These are phyloP conservation scores for Solanum medicagineum DNA, from an alignment of 257 asterid species.

Conservation along the genomic window DNA sequence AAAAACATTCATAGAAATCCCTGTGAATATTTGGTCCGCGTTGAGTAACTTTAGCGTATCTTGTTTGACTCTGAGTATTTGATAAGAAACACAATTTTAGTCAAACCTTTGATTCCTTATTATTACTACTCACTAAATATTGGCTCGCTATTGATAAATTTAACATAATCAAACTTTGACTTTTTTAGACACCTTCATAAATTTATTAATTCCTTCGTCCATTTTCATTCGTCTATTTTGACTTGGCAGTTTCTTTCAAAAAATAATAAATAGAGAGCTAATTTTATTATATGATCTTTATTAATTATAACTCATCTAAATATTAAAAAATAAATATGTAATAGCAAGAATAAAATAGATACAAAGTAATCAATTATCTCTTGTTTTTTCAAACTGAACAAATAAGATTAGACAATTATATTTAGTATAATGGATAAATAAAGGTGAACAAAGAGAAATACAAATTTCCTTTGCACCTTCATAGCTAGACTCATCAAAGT, in stretches of 20 bases:
- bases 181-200: not conserved
- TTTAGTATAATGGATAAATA: too few relatives aligned
- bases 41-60: not conserved
- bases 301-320: too few relatives aligned
- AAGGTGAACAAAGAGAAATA: not conserved
- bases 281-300: too few relatives aligned
- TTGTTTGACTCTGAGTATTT: not conserved
- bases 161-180: not conserved
- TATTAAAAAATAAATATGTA: too few relatives aligned
- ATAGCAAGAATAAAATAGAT: too few relatives aligned
- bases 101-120: not conserved
- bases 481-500: not conserved
- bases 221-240: too few relatives aligned
- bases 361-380: too few relatives aligned
- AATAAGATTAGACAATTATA: too few relatives aligned
- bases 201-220: too few relatives aligned
- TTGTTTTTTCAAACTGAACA: too few relatives aligned
- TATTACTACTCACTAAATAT: not conserved
- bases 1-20: not conserved
- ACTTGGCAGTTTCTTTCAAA: too few relatives aligned
- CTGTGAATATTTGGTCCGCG: not conserved
- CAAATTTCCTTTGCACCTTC: not conserved
- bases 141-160: not conserved
- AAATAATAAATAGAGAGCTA: too few relatives aligned
- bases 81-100: not conserved